Base-by-base conservation (phyloP, 306 rosid genomes). In the Prosopis cineraria region DNA sequence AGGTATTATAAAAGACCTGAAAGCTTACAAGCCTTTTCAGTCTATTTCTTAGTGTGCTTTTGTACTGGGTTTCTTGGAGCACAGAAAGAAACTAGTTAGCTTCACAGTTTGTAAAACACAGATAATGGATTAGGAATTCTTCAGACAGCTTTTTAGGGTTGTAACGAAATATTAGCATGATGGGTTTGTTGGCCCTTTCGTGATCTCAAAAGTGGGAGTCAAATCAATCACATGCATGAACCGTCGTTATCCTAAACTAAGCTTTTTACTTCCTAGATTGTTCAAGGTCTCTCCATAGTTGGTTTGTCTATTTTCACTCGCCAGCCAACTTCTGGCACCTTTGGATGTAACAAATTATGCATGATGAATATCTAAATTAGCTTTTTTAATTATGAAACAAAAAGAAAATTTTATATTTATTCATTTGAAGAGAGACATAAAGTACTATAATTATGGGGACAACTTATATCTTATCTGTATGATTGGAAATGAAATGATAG, bases 21-120 rank as follows among this genome's bases (percentile, higher is more conserved):
- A 78, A 70, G 68, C 47, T n/a, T 85, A 62, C 71, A 41, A 83
- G 84, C 91, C 90, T 74, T 89, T 86, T 74, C 68, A 63, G 10
- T 74, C 75, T 48, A 12, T 39, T 29, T 41, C 44, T 5, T 43
- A 48, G 20, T 36, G 68, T 11, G 25, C 30, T 63, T 19, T 6
- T n/a, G 47, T n/a, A n/a, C n/a, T n/a, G 69, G 44, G 14, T 60
- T 13, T 6, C 39, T 14, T 7, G 16, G 11, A 33, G 65, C 65
- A 25, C 19, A 58, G 20, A 27, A 53, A 22, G 14, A 10, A 53
- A 8, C 30, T 10, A 20, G 12, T 29, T 19, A 20, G 12, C 59
- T 19, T 52, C 59, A 20, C 3, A 20, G 59, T 20, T 4, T 47
- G 9, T 40, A 5, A 53, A 52, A 10, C 9, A 27, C n/a, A 4